Evolutionary conservation across 257 asterid species (phyloP).

Genomic region (Penstemon eatonii): DNA sequence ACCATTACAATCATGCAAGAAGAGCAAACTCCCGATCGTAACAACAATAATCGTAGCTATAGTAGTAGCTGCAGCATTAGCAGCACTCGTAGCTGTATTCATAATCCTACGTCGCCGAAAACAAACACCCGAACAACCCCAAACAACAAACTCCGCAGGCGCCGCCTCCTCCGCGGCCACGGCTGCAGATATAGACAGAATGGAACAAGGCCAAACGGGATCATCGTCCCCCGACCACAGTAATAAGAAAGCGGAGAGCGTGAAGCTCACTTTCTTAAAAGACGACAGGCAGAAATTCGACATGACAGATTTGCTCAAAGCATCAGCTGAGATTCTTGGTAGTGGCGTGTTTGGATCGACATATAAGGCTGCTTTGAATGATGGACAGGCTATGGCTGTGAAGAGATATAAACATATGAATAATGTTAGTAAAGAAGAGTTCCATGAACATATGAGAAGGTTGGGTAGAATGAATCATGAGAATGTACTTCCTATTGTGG

Average conservation of each 20-base stretch:
- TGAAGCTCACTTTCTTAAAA: conserved; percentile 63
- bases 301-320: conserved; percentile 70
- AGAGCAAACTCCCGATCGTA: conserved; percentile 31
- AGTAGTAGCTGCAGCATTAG: conserved; percentile 40
- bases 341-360: conserved; percentile 73
- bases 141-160: background rate
- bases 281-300: conserved; percentile 59
- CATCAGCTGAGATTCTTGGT: conserved; percentile 87
- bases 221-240: conserved; percentile 35
- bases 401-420: conserved; percentile 87
- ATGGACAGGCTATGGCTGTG: conserved; percentile 60
- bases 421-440: conserved; percentile 62
- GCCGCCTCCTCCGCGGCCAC: conserved; percentile 12
- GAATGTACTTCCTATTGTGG: conserved; percentile 77
- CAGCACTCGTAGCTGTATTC: conserved; percentile 44
- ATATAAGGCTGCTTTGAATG: conserved; percentile 64
- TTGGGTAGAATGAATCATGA: conserved; percentile 65
- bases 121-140: conserved; percentile 24
- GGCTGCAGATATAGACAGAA: conserved; percentile 32
- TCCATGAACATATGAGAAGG: conserved; percentile 83
- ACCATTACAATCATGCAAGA: conserved; percentile 56
- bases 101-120: conserved; percentile 47
- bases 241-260: conserved; percentile 32
- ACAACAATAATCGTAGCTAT: conserved; percentile 36
- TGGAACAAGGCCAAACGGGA: conserved; percentile 41